A percentile compares a stretch with the other conserved stretches of the same genome.
Conservation (phyloP, 2,329 filamentous ascomycete genomes). For the Pseudonectria foliicola region DNA sequence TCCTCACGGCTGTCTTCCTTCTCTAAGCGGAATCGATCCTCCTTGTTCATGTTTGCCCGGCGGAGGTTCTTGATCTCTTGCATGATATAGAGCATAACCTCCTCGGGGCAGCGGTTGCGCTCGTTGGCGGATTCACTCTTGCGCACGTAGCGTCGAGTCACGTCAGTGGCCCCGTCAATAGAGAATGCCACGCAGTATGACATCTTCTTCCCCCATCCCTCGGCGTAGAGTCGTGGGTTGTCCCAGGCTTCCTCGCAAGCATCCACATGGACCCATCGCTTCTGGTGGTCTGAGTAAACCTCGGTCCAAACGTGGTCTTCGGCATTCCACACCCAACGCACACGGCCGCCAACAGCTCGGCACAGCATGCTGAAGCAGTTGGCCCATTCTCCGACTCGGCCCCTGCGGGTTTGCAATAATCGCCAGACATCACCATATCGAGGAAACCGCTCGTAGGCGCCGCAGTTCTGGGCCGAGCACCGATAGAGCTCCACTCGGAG, state of each 20-base stretch:
- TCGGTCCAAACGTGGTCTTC: constrained; percentile 98
- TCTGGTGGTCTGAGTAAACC: constrained; percentile 88
- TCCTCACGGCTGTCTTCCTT: constrained; percentile 74
- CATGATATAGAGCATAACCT: constrained; percentile 84
- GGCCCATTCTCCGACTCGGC: constrained; percentile 90
- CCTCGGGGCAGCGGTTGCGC: constrained; percentile 75
- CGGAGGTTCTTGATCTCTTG: constrained; percentile 84
- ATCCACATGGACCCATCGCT: constrained; percentile 95
- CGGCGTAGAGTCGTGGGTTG: constrained; percentile 82
- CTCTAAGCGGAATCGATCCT: constrained; percentile 72
- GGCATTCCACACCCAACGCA: constrained; percentile 97
- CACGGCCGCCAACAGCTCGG: constrained; percentile 80
- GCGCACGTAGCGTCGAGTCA: constrained; percentile 62
- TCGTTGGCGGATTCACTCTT: constrained; percentile 66
- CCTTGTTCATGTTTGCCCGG: constrained; percentile 76
- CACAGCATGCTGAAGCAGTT: constrained; percentile 99
- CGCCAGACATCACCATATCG: constrained; percentile 95
- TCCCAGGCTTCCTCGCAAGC: constrained; percentile 94
- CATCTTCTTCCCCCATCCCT: constrained; percentile 95
- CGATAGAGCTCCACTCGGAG: constrained; percentile 83
- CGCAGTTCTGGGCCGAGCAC: constrained; percentile 71
- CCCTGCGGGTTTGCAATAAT: constrained; percentile 75
- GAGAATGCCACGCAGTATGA: constrained; percentile 97
- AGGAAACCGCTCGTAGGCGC: constrained; percentile 80
- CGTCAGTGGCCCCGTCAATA: constrained; percentile 69